Percentiles rank a stretch among this genome's conserved stretches.
phyloP scores from a whole-genome alignment of 768 basidiomycete genomes.

The Boletus subparvulus region DNA sequence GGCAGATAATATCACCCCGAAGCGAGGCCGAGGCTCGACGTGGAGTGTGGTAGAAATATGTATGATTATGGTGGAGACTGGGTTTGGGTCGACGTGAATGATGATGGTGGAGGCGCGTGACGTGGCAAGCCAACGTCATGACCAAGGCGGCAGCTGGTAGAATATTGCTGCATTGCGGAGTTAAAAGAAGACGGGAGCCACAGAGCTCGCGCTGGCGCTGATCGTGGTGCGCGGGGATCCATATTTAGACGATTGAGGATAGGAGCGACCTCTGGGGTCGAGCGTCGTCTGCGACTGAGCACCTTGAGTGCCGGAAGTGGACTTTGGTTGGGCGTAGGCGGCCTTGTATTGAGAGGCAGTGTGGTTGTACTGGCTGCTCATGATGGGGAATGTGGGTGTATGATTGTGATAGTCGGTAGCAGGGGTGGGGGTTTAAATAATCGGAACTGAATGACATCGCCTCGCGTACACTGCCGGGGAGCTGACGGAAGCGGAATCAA shows the following conservation, averaged over 20 bases:
- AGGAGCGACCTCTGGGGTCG: slow-evolving; percentile 22
- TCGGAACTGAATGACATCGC: slow-evolving; percentile 24
- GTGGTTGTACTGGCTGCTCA: slow-evolving; percentile 28
- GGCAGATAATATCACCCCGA: slow-evolving; percentile 6
- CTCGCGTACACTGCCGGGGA: slow-evolving; percentile 16
- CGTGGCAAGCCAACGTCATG: slow-evolving; percentile 2
- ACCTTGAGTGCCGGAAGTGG: slow-evolving; percentile 9
- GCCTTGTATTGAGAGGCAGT: slow-evolving; percentile 16
- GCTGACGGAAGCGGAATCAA: slow-evolving; percentile 21
- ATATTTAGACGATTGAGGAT: slow-evolving; percentile 28
- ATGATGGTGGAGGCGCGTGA: neutral
- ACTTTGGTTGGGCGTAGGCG: slow-evolving; percentile 21
- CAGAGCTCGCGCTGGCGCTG: slow-evolving; percentile 48
- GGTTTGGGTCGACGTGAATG: neutral
- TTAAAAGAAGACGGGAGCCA: slow-evolving; percentile 63
- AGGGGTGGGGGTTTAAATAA: slow-evolving; percentile 28
- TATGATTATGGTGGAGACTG: neutral
- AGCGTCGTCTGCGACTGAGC: slow-evolving; percentile 21
- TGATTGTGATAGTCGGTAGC: neutral
- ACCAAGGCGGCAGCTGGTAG: neutral
- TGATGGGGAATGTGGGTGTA: slow-evolving; percentile 7
- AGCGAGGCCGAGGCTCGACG: slow-evolving; percentile 1
- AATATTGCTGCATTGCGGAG: neutral
- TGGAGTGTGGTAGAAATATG: slow-evolving; percentile 1
- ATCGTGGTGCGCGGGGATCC: slow-evolving; percentile 38